Base-by-base conservation (phyloP, 768 basidiomycete species). In the Leucocoprinus birnbaumii region DNA sequence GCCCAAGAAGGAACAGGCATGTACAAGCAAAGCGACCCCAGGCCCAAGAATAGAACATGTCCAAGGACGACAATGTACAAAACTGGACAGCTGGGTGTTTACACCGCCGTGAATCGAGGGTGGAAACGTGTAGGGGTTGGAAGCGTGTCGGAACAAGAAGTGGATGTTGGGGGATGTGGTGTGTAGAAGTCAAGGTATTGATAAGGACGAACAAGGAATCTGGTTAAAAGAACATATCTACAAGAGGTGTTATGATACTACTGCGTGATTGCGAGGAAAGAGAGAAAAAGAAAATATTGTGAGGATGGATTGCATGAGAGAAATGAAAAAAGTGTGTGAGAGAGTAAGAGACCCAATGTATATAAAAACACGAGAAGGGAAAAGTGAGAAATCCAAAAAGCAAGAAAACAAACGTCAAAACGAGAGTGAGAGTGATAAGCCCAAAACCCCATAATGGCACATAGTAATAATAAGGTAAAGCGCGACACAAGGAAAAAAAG, bases 341-440 rank as follows among this genome's bases (percentile, higher is more conserved):
- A 21, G 24, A 18, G 25, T 19, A 43, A 41, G 40, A 34, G 24
- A 42, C 24, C 25, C 46, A 60, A 43, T 38, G 16, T 51, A 26
- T 56, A 45, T 35, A 25, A 44, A 34, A 35, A 56, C 31, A 44
- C 19, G 21, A 27, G 43, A 51, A 19, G 35, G 38, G 11, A 46
- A 31, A 11, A 31, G 6, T 31, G 31, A 31, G 43, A 42, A 18
- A 45, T 43, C 31, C 42, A 41, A 34, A 24, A 43, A 53, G 31
- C 9, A 42, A 42, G n/a, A 54, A 53, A 5, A 41, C 3, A 19
- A 37, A 13, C 21, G 26, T 19, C 24, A 35, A 41, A 43, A 37
- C 48, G 55, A 54, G 55, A 59, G 48, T 45, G 52, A 26, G 57
- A 58, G 51, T 56, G 56, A 38, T 47, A 34, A 43, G 43, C 54